These are phyloP conservation scores for Aspergillus bridgeri DNA, from an alignment of 495 filamentous ascomycete genomes.

Conservation along the genomic window DNA sequence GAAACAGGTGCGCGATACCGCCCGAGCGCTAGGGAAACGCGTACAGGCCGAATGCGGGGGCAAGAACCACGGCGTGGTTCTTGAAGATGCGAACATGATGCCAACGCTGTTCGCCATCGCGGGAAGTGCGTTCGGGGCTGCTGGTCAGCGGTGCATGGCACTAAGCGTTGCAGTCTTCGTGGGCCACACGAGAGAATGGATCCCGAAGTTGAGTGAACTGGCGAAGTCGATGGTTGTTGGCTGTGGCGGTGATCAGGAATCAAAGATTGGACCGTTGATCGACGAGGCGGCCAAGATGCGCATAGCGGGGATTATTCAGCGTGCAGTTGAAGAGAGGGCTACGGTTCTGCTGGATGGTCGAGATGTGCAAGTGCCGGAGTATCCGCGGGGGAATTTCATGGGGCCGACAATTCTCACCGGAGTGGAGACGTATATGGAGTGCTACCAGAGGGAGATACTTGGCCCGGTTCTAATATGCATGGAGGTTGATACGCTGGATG, in stretches of 20 bases:
- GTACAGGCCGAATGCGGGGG: conserved; percentile 29
- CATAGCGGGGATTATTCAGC: conserved; percentile 28
- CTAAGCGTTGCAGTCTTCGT: conserved; percentile 30
- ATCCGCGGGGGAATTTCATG: conserved; percentile 29
- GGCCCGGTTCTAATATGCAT: conserved; percentile 32
- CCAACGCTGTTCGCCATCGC: conserved; percentile 26
- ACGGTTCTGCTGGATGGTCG: conserved; percentile 24
- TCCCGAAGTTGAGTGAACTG: conserved; percentile 26
- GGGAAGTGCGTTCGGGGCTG: conserved; percentile 30
- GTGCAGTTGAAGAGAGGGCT: conserved; percentile 20
- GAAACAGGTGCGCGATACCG: conserved; percentile 23
- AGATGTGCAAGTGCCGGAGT: conserved; percentile 18
- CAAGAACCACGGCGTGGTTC: conserved; percentile 29
- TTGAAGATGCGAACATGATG: conserved; percentile 31
- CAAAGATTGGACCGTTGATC: conserved; percentile 28
- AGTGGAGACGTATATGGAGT: conserved; percentile 30
- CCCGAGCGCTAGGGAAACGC: conserved; percentile 22
- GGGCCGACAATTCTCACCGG: conserved; percentile 26
- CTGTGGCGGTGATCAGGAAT: conserved; percentile 17
- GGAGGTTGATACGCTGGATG: conserved; percentile 25
- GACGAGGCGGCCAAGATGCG: conserved; percentile 13
- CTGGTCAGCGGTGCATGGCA: conserved; percentile 30
- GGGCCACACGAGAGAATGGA: conserved; percentile 20
- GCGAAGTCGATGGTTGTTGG: conserved; percentile 27
- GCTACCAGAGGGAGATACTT: conserved; percentile 31